Conservation (phyloP, 2,329 filamentous ascomycete species). For the Ustulina deusta region DNA sequence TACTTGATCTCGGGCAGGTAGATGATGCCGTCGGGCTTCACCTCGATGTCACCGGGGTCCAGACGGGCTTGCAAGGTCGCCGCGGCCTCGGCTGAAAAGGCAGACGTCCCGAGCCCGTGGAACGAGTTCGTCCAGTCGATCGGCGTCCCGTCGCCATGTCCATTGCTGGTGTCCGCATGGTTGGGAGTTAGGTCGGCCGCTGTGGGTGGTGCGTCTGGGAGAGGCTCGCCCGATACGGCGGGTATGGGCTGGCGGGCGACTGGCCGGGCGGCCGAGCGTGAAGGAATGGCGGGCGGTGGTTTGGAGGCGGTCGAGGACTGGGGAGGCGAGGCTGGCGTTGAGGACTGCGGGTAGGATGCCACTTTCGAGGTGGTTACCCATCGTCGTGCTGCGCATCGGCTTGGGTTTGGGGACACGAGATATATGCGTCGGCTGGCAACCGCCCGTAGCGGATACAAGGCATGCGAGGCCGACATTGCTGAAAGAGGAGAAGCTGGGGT, state of each 20-base stretch:
- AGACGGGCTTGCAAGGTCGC: conserved; percentile 76
- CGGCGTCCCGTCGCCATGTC: conserved; percentile 32
- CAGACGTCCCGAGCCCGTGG: conserved; percentile 77
- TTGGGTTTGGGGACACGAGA: conserved; percentile 10
- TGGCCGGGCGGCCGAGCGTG: conserved; percentile 32
- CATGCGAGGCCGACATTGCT: conserved; percentile 42
- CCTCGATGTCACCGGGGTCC: conserved; percentile 82
- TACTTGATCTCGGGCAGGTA: conserved; percentile 99
- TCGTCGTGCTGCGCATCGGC: conserved; percentile 18
- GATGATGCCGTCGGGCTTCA: conserved; percentile 96
- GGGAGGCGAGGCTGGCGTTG: no score
- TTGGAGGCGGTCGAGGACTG: conserved; percentile 30
- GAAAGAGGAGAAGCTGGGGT: conserved; percentile 4
- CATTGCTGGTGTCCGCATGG: not conserved
- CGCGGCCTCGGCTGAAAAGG: conserved; percentile 78
- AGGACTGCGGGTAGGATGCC: conserved; percentile 31
- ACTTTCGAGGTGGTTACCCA: conserved; percentile 38
- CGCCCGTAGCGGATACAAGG: conserved; percentile 43
- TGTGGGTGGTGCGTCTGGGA: conserved; percentile 46
- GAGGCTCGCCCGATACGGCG: conserved; percentile 47
- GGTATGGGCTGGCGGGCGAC: conserved; percentile 43
- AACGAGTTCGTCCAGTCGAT: conserved; percentile 87
- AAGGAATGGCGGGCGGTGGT: conserved; percentile 28
- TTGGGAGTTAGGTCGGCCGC: not conserved
- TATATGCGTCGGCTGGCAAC: conserved; percentile 30